phyloP scores from a whole-genome alignment of 2,329 filamentous ascomycete genomes.

The Ceratocystiopsis minuta region DNA sequence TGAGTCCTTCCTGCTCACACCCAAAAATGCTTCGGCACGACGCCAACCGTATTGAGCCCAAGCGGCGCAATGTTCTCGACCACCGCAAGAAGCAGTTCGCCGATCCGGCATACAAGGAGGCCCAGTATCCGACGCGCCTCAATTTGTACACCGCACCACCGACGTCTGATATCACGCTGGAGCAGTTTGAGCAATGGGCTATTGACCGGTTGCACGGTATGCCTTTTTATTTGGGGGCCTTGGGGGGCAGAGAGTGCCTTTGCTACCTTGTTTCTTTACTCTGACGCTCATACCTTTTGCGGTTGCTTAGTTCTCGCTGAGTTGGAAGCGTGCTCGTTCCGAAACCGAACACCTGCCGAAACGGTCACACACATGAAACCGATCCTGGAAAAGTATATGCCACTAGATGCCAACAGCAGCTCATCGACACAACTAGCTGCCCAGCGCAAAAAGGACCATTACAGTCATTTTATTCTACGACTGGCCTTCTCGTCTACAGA shows the following conservation, averaged over 20 bases:
- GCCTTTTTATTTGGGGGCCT: slow-evolving; percentile 9
- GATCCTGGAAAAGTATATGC: slow-evolving; percentile 72
- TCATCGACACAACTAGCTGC: slow-evolving; percentile 36
- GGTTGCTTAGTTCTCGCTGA: slow-evolving; percentile 52
- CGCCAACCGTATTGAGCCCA: slow-evolving; percentile 40
- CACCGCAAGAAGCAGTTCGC: slow-evolving; percentile 78
- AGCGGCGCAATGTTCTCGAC: slow-evolving; percentile 60
- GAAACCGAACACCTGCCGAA: slow-evolving; percentile 72
- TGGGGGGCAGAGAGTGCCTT: no score
- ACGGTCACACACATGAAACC: slow-evolving; percentile 70
- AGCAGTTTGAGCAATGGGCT: slow-evolving; percentile 98
- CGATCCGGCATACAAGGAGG: slow-evolving; percentile 54
- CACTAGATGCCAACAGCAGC: slow-evolving; percentile 59
- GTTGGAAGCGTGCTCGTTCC: slow-evolving; percentile 86
- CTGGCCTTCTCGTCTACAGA: slow-evolving; percentile 85
- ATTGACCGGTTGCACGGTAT: slow-evolving; percentile 74
- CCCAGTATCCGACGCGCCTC: slow-evolving; percentile 66
- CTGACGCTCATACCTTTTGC: background rate
- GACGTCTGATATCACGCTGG: slow-evolving; percentile 83
- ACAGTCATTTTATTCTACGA: slow-evolving; percentile 90
- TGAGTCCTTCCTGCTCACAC: no score
- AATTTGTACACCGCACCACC: slow-evolving; percentile 85
- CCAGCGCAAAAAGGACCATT: slow-evolving; percentile 88
- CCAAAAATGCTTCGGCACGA: slow-evolving; percentile 29
- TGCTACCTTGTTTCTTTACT: background rate